Evolutionary conservation across 371 early-diverging fungal species (phyloP).

Genomic region (Chytridium lagenaria): DNA sequence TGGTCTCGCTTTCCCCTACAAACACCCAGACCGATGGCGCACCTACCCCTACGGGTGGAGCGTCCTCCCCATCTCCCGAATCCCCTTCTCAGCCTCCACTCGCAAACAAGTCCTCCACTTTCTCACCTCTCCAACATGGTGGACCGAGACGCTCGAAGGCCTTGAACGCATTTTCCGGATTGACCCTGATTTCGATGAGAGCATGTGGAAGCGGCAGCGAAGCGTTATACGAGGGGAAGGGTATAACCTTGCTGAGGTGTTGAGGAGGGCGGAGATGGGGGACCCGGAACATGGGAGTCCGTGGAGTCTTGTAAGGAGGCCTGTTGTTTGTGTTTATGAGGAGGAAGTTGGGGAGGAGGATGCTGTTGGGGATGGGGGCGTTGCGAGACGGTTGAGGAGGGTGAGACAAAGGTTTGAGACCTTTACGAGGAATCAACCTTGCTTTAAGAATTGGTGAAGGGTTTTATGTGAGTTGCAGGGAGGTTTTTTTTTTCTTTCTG

Average conservation of each 20-base stretch:
- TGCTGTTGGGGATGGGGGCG: slow-evolving; percentile 30
- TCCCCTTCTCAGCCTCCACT: slow-evolving; percentile 74
- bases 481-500: background rate
- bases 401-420: slow-evolving; percentile 54
- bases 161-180: slow-evolving; percentile 70
- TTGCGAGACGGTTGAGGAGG: slow-evolving; percentile 32
- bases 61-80: slow-evolving; percentile 65
- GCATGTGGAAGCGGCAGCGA: slow-evolving; percentile 82
- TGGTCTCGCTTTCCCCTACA: slow-evolving; percentile 90
- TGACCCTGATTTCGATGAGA: slow-evolving; percentile 71
- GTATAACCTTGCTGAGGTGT: slow-evolving; percentile 76
- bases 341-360: slow-evolving; percentile 47
- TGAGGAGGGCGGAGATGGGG: slow-evolving; percentile 52
- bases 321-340: slow-evolving; percentile 56
- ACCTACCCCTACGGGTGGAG: slow-evolving; percentile 88
- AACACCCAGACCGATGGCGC: slow-evolving; percentile 90
- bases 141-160: slow-evolving; percentile 73
- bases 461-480: background rate
- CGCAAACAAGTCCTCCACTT: slow-evolving; percentile 68
- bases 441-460: slow-evolving; percentile 43
- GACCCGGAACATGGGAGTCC: slow-evolving; percentile 46
- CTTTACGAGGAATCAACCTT: slow-evolving; percentile 49
- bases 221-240: slow-evolving; percentile 88
- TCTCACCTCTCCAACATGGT: slow-evolving; percentile 78
- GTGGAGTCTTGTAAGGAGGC: slow-evolving; percentile 50